A percentile compares a stretch with the other conserved stretches of the same genome.
Conservation (phyloP, 352 stramenopile genomes). For the Halophytophthora batemanensis region DNA sequence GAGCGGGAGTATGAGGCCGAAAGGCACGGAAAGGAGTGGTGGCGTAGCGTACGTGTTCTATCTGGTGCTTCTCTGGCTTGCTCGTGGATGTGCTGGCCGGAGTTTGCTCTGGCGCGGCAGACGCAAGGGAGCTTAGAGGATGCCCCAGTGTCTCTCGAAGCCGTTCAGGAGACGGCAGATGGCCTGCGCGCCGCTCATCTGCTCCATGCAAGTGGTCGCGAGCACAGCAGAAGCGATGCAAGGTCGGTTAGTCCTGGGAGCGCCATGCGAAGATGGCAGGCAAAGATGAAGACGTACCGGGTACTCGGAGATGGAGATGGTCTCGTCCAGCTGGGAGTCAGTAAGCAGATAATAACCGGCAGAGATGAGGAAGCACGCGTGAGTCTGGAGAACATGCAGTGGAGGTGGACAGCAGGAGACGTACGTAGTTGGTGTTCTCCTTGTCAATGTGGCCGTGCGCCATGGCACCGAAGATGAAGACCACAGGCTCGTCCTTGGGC, state of each 20-base stretch:
- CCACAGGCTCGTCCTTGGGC: constrained; percentile 89
- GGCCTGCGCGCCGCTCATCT: constrained; percentile 95
- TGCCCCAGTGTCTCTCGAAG: constrained; percentile 98
- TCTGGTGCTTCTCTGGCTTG: too few species aligned
- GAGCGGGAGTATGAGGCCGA: too few species aligned
- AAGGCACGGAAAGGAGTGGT: too few species aligned
- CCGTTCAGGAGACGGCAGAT: constrained; percentile 96
- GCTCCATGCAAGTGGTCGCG: constrained; percentile 1
- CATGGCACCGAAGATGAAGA: constrained; percentile 98
- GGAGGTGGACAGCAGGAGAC: constrained; percentile 9
- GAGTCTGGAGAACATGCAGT: neutral
- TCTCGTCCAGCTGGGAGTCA: constrained; percentile 89
- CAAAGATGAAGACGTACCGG: constrained; percentile 44
- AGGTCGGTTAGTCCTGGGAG: too few species aligned
- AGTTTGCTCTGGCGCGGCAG: neutral
- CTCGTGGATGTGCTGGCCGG: too few species aligned
- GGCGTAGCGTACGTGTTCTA: too few species aligned
- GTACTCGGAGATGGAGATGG: constrained; percentile 98
- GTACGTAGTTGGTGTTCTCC: constrained; percentile 96
- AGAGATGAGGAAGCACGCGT: constrained; percentile 6
- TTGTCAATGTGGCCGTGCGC: constrained; percentile 95
- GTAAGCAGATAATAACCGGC: constrained; percentile 7
- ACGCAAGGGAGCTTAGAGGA: constrained; percentile 86
- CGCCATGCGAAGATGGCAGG: too few species aligned
- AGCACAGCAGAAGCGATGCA: too few species aligned